Evolutionary conservation across 2,329 filamentous ascomycete species (phyloP).

Genomic region (Phyllachora maydis): DNA sequence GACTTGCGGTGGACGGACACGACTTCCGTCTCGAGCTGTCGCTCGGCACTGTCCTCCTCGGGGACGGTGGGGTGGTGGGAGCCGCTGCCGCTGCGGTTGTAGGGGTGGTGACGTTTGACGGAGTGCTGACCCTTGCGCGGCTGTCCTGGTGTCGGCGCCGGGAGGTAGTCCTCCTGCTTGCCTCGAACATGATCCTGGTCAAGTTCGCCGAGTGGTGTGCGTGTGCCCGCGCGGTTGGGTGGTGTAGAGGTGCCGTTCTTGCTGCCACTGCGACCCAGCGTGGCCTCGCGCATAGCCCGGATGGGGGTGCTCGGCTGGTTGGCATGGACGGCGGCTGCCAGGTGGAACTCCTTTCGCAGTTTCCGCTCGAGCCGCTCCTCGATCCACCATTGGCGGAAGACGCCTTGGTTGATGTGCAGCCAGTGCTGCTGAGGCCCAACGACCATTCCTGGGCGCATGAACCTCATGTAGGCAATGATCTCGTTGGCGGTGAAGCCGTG

Average conservation of each 20-base stretch:
- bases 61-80: constrained; percentile 18
- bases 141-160: constrained; percentile 87
- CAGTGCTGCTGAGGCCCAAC: constrained; percentile 97
- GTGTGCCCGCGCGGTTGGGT: constrained; percentile 49
- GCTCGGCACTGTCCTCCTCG: constrained; percentile 25
- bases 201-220: constrained; percentile 84
- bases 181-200: constrained; percentile 47
- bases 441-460: constrained; percentile 98
- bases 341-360: constrained; percentile 36
- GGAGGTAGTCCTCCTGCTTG: constrained; percentile 76
- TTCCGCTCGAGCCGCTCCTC: constrained; percentile 64
- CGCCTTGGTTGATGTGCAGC: constrained; percentile 90
- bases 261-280: constrained; percentile 34
- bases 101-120: constrained; percentile 58
- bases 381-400: constrained; percentile 98
- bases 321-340: constrained; percentile 15
- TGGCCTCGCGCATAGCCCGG: constrained; percentile 38
- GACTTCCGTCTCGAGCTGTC: constrained; percentile 38
- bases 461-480: constrained; percentile 94
- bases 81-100: constrained; percentile 31
- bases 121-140: constrained; percentile 58
- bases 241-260: constrained; percentile 53
- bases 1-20: constrained; percentile 40
- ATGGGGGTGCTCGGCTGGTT: constrained; percentile 34
- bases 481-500: constrained; percentile 96